phyloP scores from a whole-genome alignment of 208 protist species.

The Leptomonas seymouri region DNA sequence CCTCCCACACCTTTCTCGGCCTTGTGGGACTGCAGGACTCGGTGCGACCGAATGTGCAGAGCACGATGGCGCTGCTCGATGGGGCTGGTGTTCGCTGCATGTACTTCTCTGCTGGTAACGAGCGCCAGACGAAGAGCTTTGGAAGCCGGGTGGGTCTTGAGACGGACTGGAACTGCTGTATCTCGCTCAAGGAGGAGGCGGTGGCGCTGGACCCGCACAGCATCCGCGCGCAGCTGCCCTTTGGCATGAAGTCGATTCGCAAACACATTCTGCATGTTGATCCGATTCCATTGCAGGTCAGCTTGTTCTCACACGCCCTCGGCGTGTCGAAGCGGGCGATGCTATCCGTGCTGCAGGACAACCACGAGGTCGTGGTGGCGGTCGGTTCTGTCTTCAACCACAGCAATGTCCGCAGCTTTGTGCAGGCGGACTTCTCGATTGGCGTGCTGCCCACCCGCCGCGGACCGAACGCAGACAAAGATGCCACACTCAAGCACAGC shows the following conservation, averaged over 20 bases:
- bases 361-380: conserved; percentile 93
- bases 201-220: conserved; percentile 81
- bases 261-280: conserved; percentile 94
- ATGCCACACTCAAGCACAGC: conserved; percentile 49
- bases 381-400: conserved; percentile 93
- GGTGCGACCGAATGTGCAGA: conserved; percentile 82
- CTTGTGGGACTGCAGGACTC: conserved; percentile 89
- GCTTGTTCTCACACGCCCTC: conserved; percentile 93
- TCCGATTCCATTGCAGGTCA: conserved; percentile 95
- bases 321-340: conserved; percentile 87
- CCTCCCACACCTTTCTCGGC: conserved; percentile 87
- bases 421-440: conserved; percentile 91
- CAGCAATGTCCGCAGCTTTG: conserved; percentile 91
- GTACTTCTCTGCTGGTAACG: conserved; percentile 87
- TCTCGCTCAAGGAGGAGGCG: conserved; percentile 89
- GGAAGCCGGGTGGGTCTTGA: conserved; percentile 91
- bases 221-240: conserved; percentile 93
- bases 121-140: conserved; percentile 91
- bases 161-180: conserved; percentile 97
- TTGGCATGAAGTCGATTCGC: conserved; percentile 93
- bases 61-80: conserved; percentile 73
- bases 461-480: conserved; percentile 74
- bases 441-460: conserved; percentile 85
- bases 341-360: conserved; percentile 94
- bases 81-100: conserved; percentile 95